Conservation (phyloP, 805 yeast genomes). For the Hanseniaspora meyeri region DNA sequence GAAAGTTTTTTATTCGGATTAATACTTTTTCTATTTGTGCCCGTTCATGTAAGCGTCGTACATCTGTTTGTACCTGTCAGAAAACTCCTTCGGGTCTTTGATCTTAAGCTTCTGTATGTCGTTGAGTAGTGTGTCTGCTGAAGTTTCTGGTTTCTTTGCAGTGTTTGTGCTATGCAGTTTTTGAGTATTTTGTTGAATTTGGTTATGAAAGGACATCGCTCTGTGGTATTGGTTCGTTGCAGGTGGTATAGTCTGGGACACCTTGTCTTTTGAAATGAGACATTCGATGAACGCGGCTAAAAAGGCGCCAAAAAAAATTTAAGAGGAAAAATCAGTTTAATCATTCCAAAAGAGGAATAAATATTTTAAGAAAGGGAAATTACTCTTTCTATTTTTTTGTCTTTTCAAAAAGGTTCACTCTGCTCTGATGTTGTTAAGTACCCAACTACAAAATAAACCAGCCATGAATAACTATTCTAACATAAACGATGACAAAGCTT, state of each 20-base stretch:
- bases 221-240: not conserved
- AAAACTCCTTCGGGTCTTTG: constrained; percentile 8
- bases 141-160: not conserved
- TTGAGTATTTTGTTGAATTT: constrained; percentile 1
- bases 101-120: not conserved
- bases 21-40: not conserved
- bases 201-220: not conserved
- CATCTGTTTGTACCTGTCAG: constrained; percentile 7
- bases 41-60: constrained; percentile 8
- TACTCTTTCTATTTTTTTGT: no score
- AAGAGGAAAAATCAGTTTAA: not conserved
- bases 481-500: not conserved
- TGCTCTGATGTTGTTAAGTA: no score
- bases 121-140: not conserved
- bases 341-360: not conserved
- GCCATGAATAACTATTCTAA: not conserved
- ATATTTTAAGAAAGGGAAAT: no score
- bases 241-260: not conserved
- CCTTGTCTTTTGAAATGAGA: no score
- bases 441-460: no score
- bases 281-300: not conserved
- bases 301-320: no score
- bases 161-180: not conserved
- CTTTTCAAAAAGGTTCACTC: no score
- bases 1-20: not conserved